These are phyloP conservation scores for Oryza meyeriana DNA, from an alignment of 176 grass and related monocot species.

Conservation along the genomic window DNA sequence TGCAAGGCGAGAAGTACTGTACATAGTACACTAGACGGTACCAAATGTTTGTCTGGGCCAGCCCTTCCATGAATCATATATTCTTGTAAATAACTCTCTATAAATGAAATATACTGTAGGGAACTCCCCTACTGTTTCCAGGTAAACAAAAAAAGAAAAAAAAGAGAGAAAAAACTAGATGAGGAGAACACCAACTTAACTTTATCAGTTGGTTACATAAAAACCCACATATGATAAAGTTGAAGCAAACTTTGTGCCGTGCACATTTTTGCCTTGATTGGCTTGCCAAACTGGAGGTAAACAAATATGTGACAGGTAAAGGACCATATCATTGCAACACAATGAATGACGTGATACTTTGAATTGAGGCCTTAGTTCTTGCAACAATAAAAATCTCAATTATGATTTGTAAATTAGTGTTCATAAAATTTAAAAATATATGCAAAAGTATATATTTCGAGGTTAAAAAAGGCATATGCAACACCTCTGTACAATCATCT, in stretches of 20 bases:
- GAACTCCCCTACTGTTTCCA: too few relatives aligned
- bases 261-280: neutral
- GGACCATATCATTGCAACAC: neutral
- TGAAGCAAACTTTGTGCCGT: neutral
- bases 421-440: neutral
- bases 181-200: neutral
- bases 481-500: neutral
- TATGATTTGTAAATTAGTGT: neutral
- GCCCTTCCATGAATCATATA: neutral
- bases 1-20: neutral
- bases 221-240: conserved; percentile 8
- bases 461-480: neutral
- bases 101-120: too few relatives aligned
- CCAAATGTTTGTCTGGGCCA: neutral
- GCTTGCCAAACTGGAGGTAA: neutral
- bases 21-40: neutral
- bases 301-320: neutral
- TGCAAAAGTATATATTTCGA: neutral
- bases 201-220: neutral
- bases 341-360: neutral
- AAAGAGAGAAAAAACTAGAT: neutral
- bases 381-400: neutral
- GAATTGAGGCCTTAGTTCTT: neutral
- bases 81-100: too few relatives aligned
- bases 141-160: too few relatives aligned